Conservation (phyloP, 768 basidiomycete species). For the Lactarius tabidus region DNA sequence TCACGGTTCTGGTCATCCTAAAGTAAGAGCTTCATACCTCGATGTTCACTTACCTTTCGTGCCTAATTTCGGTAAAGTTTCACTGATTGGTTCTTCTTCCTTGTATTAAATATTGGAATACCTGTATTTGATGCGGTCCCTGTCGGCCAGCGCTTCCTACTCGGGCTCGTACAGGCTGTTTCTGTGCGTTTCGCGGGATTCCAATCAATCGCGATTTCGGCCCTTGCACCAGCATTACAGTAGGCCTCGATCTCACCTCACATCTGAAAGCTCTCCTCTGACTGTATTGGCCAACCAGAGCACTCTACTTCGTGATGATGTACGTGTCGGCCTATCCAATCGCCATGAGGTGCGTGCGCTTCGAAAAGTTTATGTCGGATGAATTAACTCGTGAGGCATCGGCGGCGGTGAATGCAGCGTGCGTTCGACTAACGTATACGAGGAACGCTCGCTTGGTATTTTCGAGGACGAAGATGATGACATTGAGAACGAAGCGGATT, state of each 20-base stretch:
- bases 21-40: no score
- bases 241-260: slow-evolving; percentile 34
- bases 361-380: no score
- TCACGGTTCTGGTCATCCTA: slow-evolving; percentile 60
- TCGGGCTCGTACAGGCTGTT: slow-evolving; percentile 73
- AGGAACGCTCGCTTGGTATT: slow-evolving; percentile 86
- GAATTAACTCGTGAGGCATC: no score
- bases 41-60: no score
- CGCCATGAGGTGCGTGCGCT: slow-evolving; percentile 61
- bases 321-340: slow-evolving; percentile 84
- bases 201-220: slow-evolving; percentile 58
- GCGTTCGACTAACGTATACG: slow-evolving; percentile 91
- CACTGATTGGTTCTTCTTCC: slow-evolving; percentile 87
- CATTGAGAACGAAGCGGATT: no score
- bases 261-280: not conserved
- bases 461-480: slow-evolving; percentile 62
- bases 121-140: slow-evolving; percentile 67
- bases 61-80: slow-evolving; percentile 48
- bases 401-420: slow-evolving; percentile 46
- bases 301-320: slow-evolving; percentile 74
- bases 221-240: slow-evolving; percentile 85
- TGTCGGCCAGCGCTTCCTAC: slow-evolving; percentile 59
- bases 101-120: slow-evolving; percentile 84
- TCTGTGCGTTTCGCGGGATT: slow-evolving; percentile 89
- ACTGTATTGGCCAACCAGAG: no score